Evolutionary conservation across 257 asterid genomes (phyloP), one percentile per base, ranked within the genome.

Genomic region (Plantago elongata): DNA sequence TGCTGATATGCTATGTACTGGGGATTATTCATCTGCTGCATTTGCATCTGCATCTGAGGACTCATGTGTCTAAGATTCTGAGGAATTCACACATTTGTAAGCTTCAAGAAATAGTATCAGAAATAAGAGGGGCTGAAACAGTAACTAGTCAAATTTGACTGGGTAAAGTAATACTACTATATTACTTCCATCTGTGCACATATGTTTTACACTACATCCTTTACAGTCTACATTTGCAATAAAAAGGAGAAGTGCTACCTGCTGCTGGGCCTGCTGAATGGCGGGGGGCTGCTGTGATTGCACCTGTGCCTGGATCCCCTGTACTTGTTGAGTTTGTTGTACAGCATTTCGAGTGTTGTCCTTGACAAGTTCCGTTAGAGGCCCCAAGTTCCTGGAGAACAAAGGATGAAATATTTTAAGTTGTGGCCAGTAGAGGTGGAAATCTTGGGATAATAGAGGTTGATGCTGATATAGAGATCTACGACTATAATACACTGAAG

Each of bases 21-120:
- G 47, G 92, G 72, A 75, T 65, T 86, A 61, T 68, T 74, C 78
- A 84, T 56, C 79, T 87, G 95, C 77, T 85, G 59, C 42, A 34
- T 5, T 4, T 52, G 57, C 57, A 16, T 34, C 42, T 52, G 96
- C 80, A 86, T 73, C 69, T 82, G 94, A 42, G 93, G 86, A 70
- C 68, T 84, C 84, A 83, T 84, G 76, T 87, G 97, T 65, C 95
- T 80, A 51, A 73, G 68, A 34, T 86, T 77, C 99, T 92, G 88
- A 56, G 49, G 9, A 43, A 63, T 44, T 22, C 2, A 22, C 27
- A 22, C 27, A 52, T 14, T 50, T 51, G 54, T 61, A 46, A 51
- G 47, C 15, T 17, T 45, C 16, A 69, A 46, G 17, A 62, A 51
- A 48, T 48, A 66, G 22, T 11, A 40, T 8, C 34, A 15, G 15